Percentiles rank a stretch among this genome's conserved stretches.
phyloP scores from a whole-genome alignment of 1,284 basidiomycete genomes.

The Papiliotrema flavescens region DNA sequence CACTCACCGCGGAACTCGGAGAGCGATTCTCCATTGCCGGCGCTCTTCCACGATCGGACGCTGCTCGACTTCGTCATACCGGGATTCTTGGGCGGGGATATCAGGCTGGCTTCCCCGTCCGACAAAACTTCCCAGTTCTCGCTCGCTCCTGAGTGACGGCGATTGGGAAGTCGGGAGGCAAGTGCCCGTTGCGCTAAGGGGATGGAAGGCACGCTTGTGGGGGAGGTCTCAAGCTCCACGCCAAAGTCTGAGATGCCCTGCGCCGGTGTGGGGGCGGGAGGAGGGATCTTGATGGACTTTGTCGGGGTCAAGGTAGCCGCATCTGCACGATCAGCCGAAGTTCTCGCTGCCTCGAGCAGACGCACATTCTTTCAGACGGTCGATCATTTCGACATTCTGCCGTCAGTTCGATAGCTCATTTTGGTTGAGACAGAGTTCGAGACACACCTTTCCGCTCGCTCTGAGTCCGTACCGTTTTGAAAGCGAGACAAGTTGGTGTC shows the following conservation, averaged over 20 bases:
- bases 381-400: constrained; percentile 40
- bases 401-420: background rate
- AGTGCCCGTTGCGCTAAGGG: too few species aligned
- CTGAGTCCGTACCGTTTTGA: constrained; percentile 45
- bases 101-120: constrained; percentile 33
- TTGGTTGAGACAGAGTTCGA: background rate
- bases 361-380: constrained; percentile 42
- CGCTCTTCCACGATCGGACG: constrained; percentile 39
- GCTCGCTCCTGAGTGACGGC: background rate
- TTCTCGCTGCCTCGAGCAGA: background rate
- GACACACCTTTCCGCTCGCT: constrained; percentile 44
- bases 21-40: constrained; percentile 36
- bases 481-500: constrained; percentile 45
- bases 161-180: too few species aligned
- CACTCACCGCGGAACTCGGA: constrained; percentile 29
- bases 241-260: constrained; percentile 1
- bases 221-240: background rate
- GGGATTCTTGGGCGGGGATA: constrained; percentile 17
- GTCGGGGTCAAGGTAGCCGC: constrained; percentile 8
- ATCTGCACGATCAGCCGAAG: constrained; percentile 7
- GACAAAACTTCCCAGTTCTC: constrained; percentile 41
- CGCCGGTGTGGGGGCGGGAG: constrained; percentile 19
- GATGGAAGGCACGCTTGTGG: background rate
- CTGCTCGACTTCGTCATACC: constrained; percentile 18
- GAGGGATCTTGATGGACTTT: constrained; percentile 15